phyloP scores from a whole-genome alignment of 148 eudicot species.

The Diospyros kaki region DNA sequence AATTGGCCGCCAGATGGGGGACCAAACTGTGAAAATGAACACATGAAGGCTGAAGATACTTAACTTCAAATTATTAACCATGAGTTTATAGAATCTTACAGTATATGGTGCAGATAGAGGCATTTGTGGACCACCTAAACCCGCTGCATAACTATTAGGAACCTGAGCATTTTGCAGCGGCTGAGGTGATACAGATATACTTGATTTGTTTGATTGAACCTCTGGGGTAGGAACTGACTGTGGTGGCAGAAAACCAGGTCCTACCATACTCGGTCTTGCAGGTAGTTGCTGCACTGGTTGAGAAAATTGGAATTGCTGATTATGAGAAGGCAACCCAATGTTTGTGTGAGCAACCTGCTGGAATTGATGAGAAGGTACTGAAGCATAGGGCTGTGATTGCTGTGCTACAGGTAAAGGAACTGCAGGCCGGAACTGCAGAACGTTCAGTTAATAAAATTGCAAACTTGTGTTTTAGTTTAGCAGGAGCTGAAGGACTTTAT shows the following conservation, averaged over 20 bases:
- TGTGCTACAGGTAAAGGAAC: conserved; percentile 49
- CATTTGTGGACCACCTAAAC: conserved; percentile 44
- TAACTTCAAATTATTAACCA: conserved; percentile 6
- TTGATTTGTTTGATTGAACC: conserved; percentile 48
- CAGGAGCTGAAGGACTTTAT: background rate
- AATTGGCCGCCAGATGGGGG: conserved; percentile 32
- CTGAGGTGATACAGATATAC: conserved; percentile 45
- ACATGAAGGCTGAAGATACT: conserved; percentile 7
- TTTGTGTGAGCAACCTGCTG: conserved; percentile 52
- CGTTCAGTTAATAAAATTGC: conserved; percentile 4
- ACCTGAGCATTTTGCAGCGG: conserved; percentile 55
- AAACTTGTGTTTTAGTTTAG: background rate
- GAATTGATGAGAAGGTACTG: conserved; percentile 62
- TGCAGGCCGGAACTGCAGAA: conserved; percentile 61
- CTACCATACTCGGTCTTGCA: conserved; percentile 42
- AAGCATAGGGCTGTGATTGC: conserved; percentile 58
- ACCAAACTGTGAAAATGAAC: conserved; percentile 25
- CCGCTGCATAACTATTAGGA: conserved; percentile 45
- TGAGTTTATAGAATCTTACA: conserved; percentile 39
- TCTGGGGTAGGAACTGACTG: conserved; percentile 52
- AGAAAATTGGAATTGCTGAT: conserved; percentile 59
- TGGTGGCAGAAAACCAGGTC: conserved; percentile 45
- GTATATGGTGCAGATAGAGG: conserved; percentile 47
- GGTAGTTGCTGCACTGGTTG: conserved; percentile 56
- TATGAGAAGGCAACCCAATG: conserved; percentile 54